Base-by-base conservation (phyloP, 202 grass and related monocot genomes). In the Setaria viridis region DNA sequence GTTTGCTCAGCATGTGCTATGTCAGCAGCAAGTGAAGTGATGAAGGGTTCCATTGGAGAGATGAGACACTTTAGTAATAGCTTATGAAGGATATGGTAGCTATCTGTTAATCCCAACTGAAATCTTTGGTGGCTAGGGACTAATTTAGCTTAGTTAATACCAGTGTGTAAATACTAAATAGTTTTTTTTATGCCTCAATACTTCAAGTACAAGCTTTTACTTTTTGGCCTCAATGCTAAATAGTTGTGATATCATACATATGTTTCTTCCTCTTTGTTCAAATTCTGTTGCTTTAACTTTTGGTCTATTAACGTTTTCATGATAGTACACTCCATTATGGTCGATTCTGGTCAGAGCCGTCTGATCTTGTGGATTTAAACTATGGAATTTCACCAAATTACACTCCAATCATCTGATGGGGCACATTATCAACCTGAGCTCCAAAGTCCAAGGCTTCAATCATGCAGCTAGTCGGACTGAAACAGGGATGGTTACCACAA, bases 161-260 rank as follows among this genome's bases (percentile, higher is more conserved):
- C 0, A 3, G 7, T 72, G 39, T 85, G 12, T 55, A 77, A 72
- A 60, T 77, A 77, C 19, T 68, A 77, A 60, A 48, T 77, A 58
- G 37, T 70, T 21, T 46, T 21, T 46, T 41, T 41, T 41, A 41
- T 41, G 39, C 39, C 39, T 41, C 39, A 41, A 5, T 41, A 41
- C 39, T 41, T 41, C 39, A 41, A 41, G 39, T 5, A 41, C 4
- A 41, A 5, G 39, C 3, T 41, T 41, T 41, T 41, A 41, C 39
- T 41, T 41, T 41, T 6, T 41, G 39, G 39, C 39, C 39, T 6
- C 39, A 41, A 41, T 41, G 6, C 39, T 41, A 41, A 41, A 41
- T 41, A 41, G 39, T 41, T 41, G n/a, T 35, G 50, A 12, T 67
- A 33, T 62, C 20, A 59, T 67, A 13, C n/a, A 58, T 30, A 54